Base-by-base conservation (phyloP, 2,329 filamentous ascomycete genomes). In the Boeremia lycopersici region DNA sequence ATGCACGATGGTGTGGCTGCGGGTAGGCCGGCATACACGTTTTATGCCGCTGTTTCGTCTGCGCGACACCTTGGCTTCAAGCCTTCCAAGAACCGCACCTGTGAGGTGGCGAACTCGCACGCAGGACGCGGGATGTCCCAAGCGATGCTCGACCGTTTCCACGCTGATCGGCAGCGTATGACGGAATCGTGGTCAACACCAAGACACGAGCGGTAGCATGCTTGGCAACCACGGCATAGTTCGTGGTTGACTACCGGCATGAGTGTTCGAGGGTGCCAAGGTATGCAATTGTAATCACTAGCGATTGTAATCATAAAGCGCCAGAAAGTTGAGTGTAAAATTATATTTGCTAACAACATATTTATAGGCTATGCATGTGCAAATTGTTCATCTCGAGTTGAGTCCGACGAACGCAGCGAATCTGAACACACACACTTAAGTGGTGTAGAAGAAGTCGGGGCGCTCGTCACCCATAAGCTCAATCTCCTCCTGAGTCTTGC, bases 401-500 rank as follows among this genome's bases (percentile, higher is more conserved):
- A n/a, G n/a, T n/a, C n/a, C n/a, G n/a, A n/a, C n/a, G n/a, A n/a
- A 9, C 23, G 19, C 23, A 12, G 6, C 25, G 7, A 19, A 19
- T 19, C 12, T 25, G 6, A 29, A 25, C 35, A 46, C 30, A 13
- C 34, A 19, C 48, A 31, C 35, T 57, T 66, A 89, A 49, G 86
- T 74, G 2, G 84, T 89, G 74, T 92, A 92, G 31, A 86, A 73
- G 69, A 92, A 92, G 68, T 90, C 85, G 0, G 89, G 73, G 26
- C 86, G 81, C 71, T 78, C 77, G 72, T 95, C 91, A 2, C 91
- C 91, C 63, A 91, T 71, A 52, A 80, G 77, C 55, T 85, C 81
- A 41, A 90, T 84, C 77, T 93, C 84, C 40, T 79, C 76, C 31
- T 80, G 76, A 17, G 78, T 81, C 79, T 90, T 85, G 17, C 89